Evolutionary conservation across 2,329 filamentous ascomycete genomes (phyloP).

Genomic region (Macrophomina tecta): DNA sequence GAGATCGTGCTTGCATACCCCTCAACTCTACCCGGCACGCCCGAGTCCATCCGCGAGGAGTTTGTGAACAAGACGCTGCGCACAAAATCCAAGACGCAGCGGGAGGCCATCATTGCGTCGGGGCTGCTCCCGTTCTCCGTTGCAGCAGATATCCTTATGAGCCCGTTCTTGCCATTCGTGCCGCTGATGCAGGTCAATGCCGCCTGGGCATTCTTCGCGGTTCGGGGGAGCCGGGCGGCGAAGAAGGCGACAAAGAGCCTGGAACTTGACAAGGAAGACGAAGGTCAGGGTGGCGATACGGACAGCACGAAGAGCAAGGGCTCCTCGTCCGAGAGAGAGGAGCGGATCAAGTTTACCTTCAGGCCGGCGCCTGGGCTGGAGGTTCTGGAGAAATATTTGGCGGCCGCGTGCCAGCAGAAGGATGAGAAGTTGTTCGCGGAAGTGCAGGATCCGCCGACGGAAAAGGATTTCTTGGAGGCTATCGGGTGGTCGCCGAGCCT

Average conservation of each 20-base stretch:
- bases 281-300: conserved; percentile 1
- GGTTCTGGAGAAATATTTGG: conserved; percentile 47
- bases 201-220: conserved; percentile 50
- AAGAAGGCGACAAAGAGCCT: conserved; percentile 49
- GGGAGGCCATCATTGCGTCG: conserved; percentile 51
- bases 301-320: conserved; percentile 29
- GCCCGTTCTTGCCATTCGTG: conserved; percentile 46
- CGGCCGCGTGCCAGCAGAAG: conserved; percentile 45
- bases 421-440: conserved; percentile 45
- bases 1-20: conserved; percentile 52
- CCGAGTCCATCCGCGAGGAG: conserved; percentile 46
- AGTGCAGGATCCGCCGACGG: conserved; percentile 37
- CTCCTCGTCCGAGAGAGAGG: conserved; percentile 33
- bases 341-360: conserved; percentile 46
- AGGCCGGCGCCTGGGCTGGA: conserved; percentile 44
- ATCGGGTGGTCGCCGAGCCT: conserved; percentile 51
- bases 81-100: conserved; percentile 49
- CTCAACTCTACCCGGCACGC: conserved; percentile 33
- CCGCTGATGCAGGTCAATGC: conserved; percentile 44
- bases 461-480: conserved; percentile 49
- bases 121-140: conserved; percentile 45
- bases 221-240: conserved; percentile 49
- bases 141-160: conserved; percentile 42
- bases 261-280: conserved; percentile 29
- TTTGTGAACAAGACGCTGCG: conserved; percentile 51